Evolutionary conservation across 768 basidiomycete species (phyloP).

Genomic region (Cantharellus anzutake): DNA sequence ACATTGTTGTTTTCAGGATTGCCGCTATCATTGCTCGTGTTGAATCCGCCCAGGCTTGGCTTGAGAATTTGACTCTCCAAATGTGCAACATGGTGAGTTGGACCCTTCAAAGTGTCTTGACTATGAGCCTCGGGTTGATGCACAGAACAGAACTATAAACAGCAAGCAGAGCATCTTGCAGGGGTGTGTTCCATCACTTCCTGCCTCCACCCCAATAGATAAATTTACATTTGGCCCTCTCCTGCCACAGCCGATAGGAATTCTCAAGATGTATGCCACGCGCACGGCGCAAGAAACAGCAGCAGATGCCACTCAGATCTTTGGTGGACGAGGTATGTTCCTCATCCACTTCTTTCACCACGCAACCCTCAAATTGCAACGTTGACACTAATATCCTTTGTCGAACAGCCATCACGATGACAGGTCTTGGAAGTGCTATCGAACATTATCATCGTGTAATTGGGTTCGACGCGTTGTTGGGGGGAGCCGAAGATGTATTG

Average conservation of each 20-base stretch:
- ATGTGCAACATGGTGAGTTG: conserved; percentile 51
- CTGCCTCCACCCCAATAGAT: no score
- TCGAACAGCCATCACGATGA: conserved; percentile 25
- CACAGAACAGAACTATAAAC: conserved; percentile 30
- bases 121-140: no score
- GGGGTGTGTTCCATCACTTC: conserved; percentile 24
- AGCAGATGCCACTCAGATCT: conserved; percentile 33
- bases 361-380: conserved; percentile 1
- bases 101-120: not conserved
- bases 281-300: conserved; percentile 62
- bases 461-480: conserved; percentile 65
- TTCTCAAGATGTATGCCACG: conserved; percentile 65
- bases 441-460: conserved; percentile 74
- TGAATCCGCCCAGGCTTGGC: conserved; percentile 68
- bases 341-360: not conserved
- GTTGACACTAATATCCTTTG: conserved; percentile 30
- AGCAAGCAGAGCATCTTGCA: conserved; percentile 54
- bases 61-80: conserved; percentile 74
- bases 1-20: conserved; percentile 18
- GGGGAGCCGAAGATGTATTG: conserved; percentile 36
- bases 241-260: conserved; percentile 34
- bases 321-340: conserved; percentile 6
- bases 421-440: conserved; percentile 59
- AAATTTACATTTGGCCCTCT: not conserved
- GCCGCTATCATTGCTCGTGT: conserved; percentile 76